Percentiles rank a stretch among this genome's conserved stretches.
These are phyloP conservation scores for Boletus eberwhitei DNA, from an alignment of 768 basidiomycete genomes.

Conservation along the genomic window DNA sequence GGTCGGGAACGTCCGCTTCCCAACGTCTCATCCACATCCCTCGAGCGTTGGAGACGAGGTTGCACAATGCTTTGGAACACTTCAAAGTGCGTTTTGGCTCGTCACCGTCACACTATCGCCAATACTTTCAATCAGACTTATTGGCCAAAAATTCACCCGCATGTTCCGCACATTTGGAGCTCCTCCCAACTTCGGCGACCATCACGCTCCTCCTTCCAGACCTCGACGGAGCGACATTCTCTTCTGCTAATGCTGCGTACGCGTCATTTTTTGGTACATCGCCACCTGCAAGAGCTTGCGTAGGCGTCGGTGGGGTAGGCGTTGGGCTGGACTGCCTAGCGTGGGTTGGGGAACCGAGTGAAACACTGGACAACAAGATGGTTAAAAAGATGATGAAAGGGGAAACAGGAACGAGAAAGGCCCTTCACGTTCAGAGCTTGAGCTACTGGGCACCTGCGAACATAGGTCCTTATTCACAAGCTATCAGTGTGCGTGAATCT, in stretches of 20 bases:
- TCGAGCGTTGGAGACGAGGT: slow-evolving; percentile 77
- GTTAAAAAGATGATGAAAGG: slow-evolving; percentile 5
- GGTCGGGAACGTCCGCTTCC: slow-evolving; percentile 50
- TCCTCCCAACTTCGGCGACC: slow-evolving; percentile 40
- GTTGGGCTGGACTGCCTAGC: slow-evolving; percentile 81
- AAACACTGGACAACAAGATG: slow-evolving; percentile 11
- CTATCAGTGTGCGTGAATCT: slow-evolving; percentile 60
- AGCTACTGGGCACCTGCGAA: slow-evolving; percentile 99
- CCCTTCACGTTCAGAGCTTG: slow-evolving; percentile 90
- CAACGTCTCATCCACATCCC: slow-evolving; percentile 30
- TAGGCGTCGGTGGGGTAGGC: slow-evolving; percentile 63
- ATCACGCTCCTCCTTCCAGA: slow-evolving; percentile 82
- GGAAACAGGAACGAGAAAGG: slow-evolving; percentile 47
- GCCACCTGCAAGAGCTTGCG: slow-evolving; percentile 94
- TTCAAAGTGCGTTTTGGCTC: slow-evolving; percentile 49
- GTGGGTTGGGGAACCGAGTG: slow-evolving; percentile 34
- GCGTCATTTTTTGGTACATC: slow-evolving; percentile 81
- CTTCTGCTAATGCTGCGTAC: slow-evolving; percentile 74
- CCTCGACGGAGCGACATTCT: slow-evolving; percentile 66
- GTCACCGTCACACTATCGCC: background rate
- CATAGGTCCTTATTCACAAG: slow-evolving; percentile 97
- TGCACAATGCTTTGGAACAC: slow-evolving; percentile 54
- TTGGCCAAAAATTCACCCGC: slow-evolving; percentile 45
- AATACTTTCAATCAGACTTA: slow-evolving; percentile 39
- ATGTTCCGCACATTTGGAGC: slow-evolving; percentile 22